phyloP scores from a whole-genome alignment of 2,329 filamentous ascomycete species.

The Davidsoniella eucalypti region DNA sequence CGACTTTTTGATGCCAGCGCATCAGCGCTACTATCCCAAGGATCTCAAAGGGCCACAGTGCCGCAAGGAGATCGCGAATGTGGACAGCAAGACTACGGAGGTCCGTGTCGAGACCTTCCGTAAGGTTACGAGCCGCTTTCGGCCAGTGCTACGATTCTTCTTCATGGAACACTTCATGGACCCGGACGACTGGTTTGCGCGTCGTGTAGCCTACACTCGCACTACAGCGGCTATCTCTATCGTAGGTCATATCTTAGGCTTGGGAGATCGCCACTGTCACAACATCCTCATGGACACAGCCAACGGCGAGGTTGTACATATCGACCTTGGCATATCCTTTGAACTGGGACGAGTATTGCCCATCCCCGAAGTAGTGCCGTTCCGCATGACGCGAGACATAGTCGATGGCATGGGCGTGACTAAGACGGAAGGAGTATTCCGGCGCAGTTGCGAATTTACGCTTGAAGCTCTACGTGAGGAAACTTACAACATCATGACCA shows the following conservation, averaged over 20 bases:
- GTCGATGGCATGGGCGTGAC: conserved; percentile 96
- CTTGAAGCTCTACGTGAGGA: conserved; percentile 90
- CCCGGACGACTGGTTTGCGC: conserved; percentile 90
- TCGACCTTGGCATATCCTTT: conserved; percentile 92
- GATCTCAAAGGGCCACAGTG: conserved; percentile 64
- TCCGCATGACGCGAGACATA: conserved; percentile 83
- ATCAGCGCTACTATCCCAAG: conserved; percentile 69
- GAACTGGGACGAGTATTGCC: conserved; percentile 91
- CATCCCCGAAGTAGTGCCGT: conserved; percentile 88
- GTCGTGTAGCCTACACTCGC: conserved; percentile 76
- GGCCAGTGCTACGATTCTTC: conserved; percentile 90
- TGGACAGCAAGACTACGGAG: conserved; percentile 30
- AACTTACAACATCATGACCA: conserved; percentile 94
- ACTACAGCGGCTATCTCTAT: conserved; percentile 93
- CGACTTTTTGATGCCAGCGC: conserved; percentile 81
- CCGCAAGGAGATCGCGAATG: conserved; percentile 58
- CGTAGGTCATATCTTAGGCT: conserved; percentile 77
- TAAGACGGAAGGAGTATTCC: conserved; percentile 87
- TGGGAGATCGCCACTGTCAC: conserved; percentile 89
- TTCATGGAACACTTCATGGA: conserved; percentile 90
- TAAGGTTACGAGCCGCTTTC: conserved; percentile 64
- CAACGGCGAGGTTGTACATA: conserved; percentile 88
- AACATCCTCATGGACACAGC: conserved; percentile 87
- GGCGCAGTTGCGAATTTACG: conserved; percentile 96
- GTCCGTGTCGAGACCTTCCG: conserved; percentile 56